Percentiles rank a stretch among this genome's conserved stretches.
phyloP scores from a whole-genome alignment of 2,329 filamentous ascomycete species.

The Colletotrichum spaethianum region DNA sequence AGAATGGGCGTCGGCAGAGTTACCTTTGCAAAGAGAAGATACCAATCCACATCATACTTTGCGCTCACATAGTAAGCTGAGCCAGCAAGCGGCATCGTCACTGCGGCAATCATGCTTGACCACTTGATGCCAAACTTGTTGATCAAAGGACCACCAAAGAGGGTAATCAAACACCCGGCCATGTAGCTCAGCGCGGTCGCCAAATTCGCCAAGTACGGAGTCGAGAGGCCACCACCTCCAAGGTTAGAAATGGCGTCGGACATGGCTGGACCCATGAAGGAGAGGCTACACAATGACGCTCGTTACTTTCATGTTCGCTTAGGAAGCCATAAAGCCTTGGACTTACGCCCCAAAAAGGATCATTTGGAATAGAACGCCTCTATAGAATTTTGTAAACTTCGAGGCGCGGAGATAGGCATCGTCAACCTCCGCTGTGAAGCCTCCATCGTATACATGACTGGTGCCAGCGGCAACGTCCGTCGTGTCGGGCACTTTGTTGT shows the following conservation, averaged over 20 bases:
- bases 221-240: constrained; percentile 32
- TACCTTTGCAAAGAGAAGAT: constrained; percentile 49
- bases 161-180: constrained; percentile 21
- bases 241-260: constrained; percentile 37
- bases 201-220: constrained; percentile 33
- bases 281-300: neutral
- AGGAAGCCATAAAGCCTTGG: too few species aligned
- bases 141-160: constrained; percentile 54
- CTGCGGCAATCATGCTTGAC: constrained; percentile 53
- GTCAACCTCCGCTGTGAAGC: constrained; percentile 8
- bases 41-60: constrained; percentile 48
- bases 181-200: constrained; percentile 26
- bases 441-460: constrained; percentile 10
- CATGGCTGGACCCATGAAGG: constrained; percentile 34
- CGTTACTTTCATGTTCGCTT: neutral
- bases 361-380: constrained; percentile 33
- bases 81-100: constrained; percentile 51
- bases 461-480: constrained; percentile 4
- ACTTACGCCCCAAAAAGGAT: constrained; percentile 33
- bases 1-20: fast-evolving
- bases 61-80: constrained; percentile 53
- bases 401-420: constrained; percentile 13
- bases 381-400: constrained; percentile 18
- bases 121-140: constrained; percentile 56
- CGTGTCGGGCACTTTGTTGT: neutral